Conservation (phyloP, 768 basidiomycete species). For the Panaeolus cyanescens region DNA sequence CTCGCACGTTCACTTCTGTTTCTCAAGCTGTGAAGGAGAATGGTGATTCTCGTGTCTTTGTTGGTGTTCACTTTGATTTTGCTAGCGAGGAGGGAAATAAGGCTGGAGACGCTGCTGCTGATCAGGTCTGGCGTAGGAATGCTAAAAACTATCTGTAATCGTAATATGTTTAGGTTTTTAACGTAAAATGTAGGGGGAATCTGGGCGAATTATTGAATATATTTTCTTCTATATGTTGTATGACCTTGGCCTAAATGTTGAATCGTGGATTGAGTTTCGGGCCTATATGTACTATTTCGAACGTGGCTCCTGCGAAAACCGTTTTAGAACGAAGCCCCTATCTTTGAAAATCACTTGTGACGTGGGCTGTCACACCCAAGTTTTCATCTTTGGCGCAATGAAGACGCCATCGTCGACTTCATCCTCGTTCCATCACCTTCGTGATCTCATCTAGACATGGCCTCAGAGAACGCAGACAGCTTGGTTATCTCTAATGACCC, state of each 20-base stretch:
- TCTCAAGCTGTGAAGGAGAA: background rate
- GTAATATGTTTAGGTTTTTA: no score
- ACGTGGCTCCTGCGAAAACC: no score
- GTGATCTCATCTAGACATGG: conserved; percentile 14
- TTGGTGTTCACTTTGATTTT: conserved; percentile 5
- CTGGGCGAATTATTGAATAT: no score
- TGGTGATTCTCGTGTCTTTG: background rate
- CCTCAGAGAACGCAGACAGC: conserved; percentile 37
- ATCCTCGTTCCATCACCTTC: background rate
- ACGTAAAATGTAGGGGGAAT: no score
- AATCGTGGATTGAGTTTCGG: no score
- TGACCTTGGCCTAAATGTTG: no score
- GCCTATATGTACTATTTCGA: no score
- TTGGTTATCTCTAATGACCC: conserved; percentile 65
- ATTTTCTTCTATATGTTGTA: no score
- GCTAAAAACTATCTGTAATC: background rate
- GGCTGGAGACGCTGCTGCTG: conserved; percentile 2
- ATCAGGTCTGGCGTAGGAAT: conserved; percentile 4
- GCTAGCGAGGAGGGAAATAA: background rate
- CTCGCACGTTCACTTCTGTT: background rate
- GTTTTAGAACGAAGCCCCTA: no score
- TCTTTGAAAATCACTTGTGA: background rate
- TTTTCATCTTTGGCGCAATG: background rate
- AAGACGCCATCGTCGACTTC: background rate
- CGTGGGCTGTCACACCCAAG: background rate